Base-by-base conservation (phyloP, 768 basidiomycete species). In the Rubroboletus pulcherrimus region DNA sequence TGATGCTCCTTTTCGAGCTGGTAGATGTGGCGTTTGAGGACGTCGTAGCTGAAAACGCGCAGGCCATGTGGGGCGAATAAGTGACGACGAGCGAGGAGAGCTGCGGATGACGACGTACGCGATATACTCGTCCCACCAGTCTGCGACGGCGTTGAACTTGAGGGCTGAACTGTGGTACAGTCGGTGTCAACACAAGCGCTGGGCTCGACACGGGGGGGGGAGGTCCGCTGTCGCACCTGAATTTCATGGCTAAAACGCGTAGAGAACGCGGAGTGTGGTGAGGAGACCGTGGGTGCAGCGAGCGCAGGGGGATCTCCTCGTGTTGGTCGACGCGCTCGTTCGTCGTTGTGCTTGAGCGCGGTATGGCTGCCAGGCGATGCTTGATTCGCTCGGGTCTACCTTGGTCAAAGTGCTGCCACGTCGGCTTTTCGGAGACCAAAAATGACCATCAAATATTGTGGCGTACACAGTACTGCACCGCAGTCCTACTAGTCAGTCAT, bases 91-190 rank as follows among this genome's bases (percentile, higher is more conserved):
- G 26, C 44, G 14, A 37, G n/a, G 8, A 45, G 38, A 19, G 35
- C 31, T 7, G n/a, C 12, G 15, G 9, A 3, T n/a, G 37, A 43
- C 37, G 15, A 81, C 89, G 58, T 63, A 93, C 85, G 87, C 82
- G 43, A 95, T 91, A 68, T 95, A 95, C 48, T 93, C 87, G 58
- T 92, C 89, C 86, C 88, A 90, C 92, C 92, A 94, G 49, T 95
- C 92, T 0, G 91, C 78, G 26, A 93, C 88, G 3, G 91, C 89
- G 63, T 95, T 95, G 73, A 94, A 94, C 70, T 92, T 91, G 65
- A 94, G 80, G 9, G 91, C 89, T 33, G 89, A 89, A 64, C 89
- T 91, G 30, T 1, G 21, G 14, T 29, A 15, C 11, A 15, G 14
- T 33, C 21, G 39, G 42, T 5, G 49, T 58, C 46, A 42, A 29